These are phyloP conservation scores for Pyrrhoderma lamaoense DNA, from an alignment of 1,284 basidiomycete species.

Conservation along the genomic window DNA sequence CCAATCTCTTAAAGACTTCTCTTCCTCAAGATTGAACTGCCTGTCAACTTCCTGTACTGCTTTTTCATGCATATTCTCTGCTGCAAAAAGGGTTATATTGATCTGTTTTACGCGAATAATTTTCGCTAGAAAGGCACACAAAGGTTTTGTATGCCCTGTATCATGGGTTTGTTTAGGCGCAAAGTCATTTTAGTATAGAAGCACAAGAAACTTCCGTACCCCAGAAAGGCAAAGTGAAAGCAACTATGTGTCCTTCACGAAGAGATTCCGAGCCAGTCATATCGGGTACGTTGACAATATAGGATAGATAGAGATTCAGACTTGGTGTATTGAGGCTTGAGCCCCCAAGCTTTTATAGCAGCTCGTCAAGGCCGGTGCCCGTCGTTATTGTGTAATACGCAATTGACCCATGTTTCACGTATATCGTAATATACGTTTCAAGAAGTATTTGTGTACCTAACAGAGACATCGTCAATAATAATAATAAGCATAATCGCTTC, in stretches of 20 bases:
- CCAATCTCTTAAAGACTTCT: background rate
- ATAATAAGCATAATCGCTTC: too few species aligned
- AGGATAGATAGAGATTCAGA: too few species aligned
- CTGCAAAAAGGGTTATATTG: conserved; percentile 5
- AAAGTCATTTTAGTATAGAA: background rate
- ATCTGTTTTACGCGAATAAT: background rate
- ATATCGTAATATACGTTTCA: too few species aligned
- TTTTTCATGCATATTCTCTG: background rate
- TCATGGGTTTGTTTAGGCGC: background rate
- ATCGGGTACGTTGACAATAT: too few species aligned
- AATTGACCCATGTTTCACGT: too few species aligned
- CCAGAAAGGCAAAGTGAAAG: conserved; percentile 7
- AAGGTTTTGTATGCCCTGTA: conserved; percentile 12
- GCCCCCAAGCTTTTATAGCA: too few species aligned
- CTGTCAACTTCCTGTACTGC: conserved; percentile 1
- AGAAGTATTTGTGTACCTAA: too few species aligned
- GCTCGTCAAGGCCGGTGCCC: too few species aligned
- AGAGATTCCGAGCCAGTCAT: too few species aligned
- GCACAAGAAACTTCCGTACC: conserved; percentile 1
- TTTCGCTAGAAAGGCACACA: conserved; percentile 5
- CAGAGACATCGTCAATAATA: too few species aligned
- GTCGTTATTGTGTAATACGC: too few species aligned
- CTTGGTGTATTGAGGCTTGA: too few species aligned
- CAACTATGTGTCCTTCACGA: background rate
- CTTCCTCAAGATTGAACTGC: background rate